Base-by-base conservation (phyloP, 352 stramenopile genomes). In the Phytopythium oedochilum region DNA sequence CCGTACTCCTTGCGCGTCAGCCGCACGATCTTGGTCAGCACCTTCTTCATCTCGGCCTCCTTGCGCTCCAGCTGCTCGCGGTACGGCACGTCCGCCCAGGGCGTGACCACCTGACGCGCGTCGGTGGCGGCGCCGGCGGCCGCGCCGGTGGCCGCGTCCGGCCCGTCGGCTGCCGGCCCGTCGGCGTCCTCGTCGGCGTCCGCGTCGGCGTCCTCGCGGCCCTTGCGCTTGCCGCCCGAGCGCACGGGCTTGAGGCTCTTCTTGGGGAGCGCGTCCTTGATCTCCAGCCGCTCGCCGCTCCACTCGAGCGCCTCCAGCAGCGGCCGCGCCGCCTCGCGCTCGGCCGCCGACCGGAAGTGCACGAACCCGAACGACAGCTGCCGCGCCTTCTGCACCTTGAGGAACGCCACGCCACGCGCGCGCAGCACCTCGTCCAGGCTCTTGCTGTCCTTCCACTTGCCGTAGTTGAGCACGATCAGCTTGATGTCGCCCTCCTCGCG, bases 1-100 rank as follows among this genome's bases (percentile, higher is more conserved):
- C 75, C 75, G 46, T 83, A 94, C 61, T 95, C 86, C 48, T 93
- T 92, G 29, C 81, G 71, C 20, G 84, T 90, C 51, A 87, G 81
- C 18, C 88, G 81, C 31, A 90, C 79, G 42, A 94, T 92, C 66
- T 89, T 91, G 2, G 93, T 73, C 43, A 96, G 66, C 50, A 96
- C 86, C 50, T 93, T 92, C 72, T 92, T 93, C 88, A 96, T 95
- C 66, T 92, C 83, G 49, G 78, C 60, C 46, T 96, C 85, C 56
- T 96, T 96, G 53, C 77, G 79, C 53, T 87, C 68, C 31, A 94
- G 60, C 55, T 96, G 88, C 63, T 94, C 79, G 8, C 83, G 73
- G 53, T 95, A 95, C 17, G 77, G 67, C 8, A 96, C 66, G 34
- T 71, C 64, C 11, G 78, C 82, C 86, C 86, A 96, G 25, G 88